Percentiles rank a stretch among this genome's conserved stretches.
Evolutionary conservation across 1,284 basidiomycete genomes (phyloP).

Genomic region (Sparassis latifolia): DNA sequence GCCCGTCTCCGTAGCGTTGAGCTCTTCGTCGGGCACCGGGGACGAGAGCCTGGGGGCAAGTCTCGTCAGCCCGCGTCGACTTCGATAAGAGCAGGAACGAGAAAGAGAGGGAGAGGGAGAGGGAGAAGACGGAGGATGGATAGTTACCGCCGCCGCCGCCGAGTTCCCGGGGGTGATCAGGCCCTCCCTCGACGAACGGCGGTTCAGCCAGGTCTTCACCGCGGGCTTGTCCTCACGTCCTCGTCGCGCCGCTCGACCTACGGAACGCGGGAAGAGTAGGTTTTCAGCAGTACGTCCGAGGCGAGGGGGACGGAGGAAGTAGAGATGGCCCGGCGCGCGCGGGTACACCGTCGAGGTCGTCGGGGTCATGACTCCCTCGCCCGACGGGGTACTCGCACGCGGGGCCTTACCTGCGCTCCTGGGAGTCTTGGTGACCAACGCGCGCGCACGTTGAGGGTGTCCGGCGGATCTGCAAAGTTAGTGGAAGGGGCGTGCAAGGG

Average conservation of each 20-base stretch:
- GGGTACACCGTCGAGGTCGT: slow-evolving; percentile 2
- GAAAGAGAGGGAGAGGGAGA: too few species aligned
- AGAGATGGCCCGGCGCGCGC: neutral
- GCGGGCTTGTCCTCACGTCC: neutral
- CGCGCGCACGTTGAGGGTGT: too few species aligned
- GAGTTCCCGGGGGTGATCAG: slow-evolving; percentile 5
- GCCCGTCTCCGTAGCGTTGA: too few species aligned
- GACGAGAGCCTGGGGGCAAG: too few species aligned
- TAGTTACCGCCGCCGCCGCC: neutral
- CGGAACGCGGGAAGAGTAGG: neutral
- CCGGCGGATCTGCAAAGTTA: too few species aligned
- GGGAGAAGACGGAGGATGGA: too few species aligned
- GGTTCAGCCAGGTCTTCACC: neutral
- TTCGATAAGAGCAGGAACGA: too few species aligned
- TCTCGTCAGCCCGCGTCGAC: too few species aligned
- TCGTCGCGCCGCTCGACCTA: neutral
- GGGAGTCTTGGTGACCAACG: too few species aligned
- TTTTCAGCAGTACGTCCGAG: neutral
- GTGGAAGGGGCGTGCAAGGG: too few species aligned
- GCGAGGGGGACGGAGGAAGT: neutral
- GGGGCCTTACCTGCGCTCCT: slow-evolving; percentile 1
- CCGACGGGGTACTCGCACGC: slow-evolving; percentile 1
- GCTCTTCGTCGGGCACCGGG: too few species aligned
- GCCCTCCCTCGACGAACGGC: slow-evolving; percentile 4
- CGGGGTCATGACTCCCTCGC: slow-evolving; percentile 6